These are phyloP conservation scores for Aspergillus mulundensis DNA, from an alignment of 495 filamentous ascomycete species.

Conservation along the genomic window DNA sequence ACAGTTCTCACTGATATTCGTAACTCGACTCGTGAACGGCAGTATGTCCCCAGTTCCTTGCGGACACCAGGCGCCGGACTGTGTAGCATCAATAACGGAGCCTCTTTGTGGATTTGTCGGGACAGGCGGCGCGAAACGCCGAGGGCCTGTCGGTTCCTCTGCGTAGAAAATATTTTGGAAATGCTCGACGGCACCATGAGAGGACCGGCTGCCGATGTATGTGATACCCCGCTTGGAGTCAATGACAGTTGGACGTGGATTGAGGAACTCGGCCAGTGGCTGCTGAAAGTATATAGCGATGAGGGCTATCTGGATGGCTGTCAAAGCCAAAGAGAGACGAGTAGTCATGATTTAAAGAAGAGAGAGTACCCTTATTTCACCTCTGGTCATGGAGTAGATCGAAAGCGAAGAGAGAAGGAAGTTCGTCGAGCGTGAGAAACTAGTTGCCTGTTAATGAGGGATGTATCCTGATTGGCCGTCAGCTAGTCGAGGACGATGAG, in stretches of 20 bases:
- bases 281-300: background rate
- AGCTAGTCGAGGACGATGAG: no score
- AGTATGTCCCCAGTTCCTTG: constrained; percentile 29
- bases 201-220: no score
- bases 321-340: background rate
- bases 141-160: no score
- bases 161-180: no score
- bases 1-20: constrained; percentile 33
- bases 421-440: no score
- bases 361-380: background rate
- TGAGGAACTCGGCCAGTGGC: background rate
- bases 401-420: no score
- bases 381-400: no score
- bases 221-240: background rate
- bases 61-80: constrained; percentile 40
- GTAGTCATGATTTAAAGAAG: background rate
- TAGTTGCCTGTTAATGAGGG: no score
- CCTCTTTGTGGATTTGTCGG: constrained; percentile 18
- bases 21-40: constrained; percentile 29
- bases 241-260: background rate
- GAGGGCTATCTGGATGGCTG: background rate
- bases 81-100: constrained; percentile 34
- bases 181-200: background rate
- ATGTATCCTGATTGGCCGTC: no score
- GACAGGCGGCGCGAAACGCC: no score